Evolutionary conservation across 208 protist genomes (phyloP), one percentile per base, ranked within the genome.

Genomic region (Trichomonas tenax): DNA sequence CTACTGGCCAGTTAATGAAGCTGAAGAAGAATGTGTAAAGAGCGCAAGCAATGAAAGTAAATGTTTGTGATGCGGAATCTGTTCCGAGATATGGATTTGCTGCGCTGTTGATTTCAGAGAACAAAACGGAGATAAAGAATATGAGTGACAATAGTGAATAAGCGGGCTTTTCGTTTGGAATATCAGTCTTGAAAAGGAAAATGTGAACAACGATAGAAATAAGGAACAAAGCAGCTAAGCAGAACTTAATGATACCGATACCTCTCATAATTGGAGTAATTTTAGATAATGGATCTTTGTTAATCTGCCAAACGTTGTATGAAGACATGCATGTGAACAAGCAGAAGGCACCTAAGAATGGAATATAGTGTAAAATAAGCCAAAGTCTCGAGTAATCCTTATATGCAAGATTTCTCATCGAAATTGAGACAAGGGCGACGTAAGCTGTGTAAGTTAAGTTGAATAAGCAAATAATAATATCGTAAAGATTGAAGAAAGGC

Each of bases 1-100:
- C 86, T 34, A 93, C 44, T 38, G 86, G 86, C 86, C 86, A 93
- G 44, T 93, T 93, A 34, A 93, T 44, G 44, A 58, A 93, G 86
- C 34, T 48, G 44, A 51, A 93, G 44, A 93, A 93, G 15, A 93
- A 51, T n/a, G 31, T 93, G 31, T 93, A 93, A 58, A 93, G 21
- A 21, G 40, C 86, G 15, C 23, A 15, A 34, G 44, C 23, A 58
- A 93, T 44, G 14, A 93, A 38, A 38, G 86, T 48, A 17, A 58
- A 93, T 34, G 44, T 8, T 38, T 51, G 86, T 58, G 44, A 9
- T 4, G 44, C 44, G 11, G 26, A 34, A 93, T 93, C 44, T 26
- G 40, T 44, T 14, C 44, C 86, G 15, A 58, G 31, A 51, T 34
- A 93, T 93, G 40, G 44, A 34, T 51, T 41, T 17, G 51, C 36